phyloP scores from a whole-genome alignment of 306 rosid species.

The Cucumis cinereus region DNA sequence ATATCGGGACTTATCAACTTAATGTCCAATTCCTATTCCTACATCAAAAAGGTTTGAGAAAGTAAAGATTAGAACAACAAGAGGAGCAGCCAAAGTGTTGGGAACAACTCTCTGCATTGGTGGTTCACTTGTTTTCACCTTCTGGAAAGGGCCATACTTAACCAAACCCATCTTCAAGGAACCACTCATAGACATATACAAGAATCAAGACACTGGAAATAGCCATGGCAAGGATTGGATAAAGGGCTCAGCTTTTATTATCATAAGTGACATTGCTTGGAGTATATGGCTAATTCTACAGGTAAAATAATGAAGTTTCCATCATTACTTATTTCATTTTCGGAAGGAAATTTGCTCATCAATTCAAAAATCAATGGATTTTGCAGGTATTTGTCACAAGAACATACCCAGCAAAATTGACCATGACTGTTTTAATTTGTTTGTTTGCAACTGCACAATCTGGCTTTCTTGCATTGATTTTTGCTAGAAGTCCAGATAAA shows the following conservation, averaged over 20 bases:
- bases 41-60: slow-evolving; percentile 22
- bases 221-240: slow-evolving; percentile 17
- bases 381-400: slow-evolving; percentile 17
- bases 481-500: slow-evolving; percentile 11
- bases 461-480: slow-evolving; percentile 16
- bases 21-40: no score
- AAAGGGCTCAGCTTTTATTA: slow-evolving; percentile 28
- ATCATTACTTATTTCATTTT: no score
- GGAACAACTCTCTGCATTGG: slow-evolving; percentile 24
- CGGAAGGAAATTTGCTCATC: no score
- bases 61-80: slow-evolving; percentile 16
- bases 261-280: slow-evolving; percentile 14
- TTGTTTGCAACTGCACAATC: slow-evolving; percentile 26
- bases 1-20: no score
- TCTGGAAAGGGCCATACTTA: slow-evolving; percentile 24
- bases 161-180: slow-evolving; percentile 7
- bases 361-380: neutral
- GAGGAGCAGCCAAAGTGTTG: slow-evolving; percentile 25
- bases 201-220: neutral
- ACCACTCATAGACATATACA: slow-evolving; percentile 12
- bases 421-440: slow-evolving; percentile 17
- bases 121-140: slow-evolving; percentile 25
- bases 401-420: slow-evolving; percentile 19
- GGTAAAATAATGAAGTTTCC: slow-evolving; percentile 2
- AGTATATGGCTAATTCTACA: slow-evolving; percentile 31